Conservation (phyloP, 2,329 filamentous ascomycete genomes). For the Penicillium concentricum region DNA sequence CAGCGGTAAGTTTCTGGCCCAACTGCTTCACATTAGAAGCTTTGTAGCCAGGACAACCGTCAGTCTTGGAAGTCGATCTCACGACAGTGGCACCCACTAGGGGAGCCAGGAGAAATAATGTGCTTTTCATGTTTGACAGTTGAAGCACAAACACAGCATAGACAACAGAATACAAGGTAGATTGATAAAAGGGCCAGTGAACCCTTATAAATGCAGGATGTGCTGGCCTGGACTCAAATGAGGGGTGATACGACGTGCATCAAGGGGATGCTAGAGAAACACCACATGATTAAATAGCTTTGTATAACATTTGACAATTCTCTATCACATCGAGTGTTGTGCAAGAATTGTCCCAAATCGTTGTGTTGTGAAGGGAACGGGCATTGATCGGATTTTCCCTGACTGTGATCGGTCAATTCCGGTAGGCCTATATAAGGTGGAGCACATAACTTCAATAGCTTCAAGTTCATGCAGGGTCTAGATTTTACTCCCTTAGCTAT, state of each 20-base stretch:
- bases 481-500: background rate
- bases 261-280: background rate
- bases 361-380: background rate
- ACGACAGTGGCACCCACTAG: conserved; percentile 31
- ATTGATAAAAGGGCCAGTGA: background rate
- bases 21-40: conserved; percentile 36
- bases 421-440: background rate
- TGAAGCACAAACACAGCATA: background rate
- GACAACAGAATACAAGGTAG: background rate
- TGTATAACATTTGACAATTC: background rate
- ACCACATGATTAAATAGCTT: background rate
- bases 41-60: conserved; percentile 40
- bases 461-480: background rate
- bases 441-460: background rate
- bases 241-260: background rate
- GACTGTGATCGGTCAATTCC: background rate
- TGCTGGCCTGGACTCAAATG: background rate
- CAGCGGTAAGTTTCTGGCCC: conserved; percentile 60
- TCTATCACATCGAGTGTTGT: background rate
- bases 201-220: conserved; percentile 2
- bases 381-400: background rate
- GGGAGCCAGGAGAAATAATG: conserved; percentile 27
- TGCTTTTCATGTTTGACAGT: conserved; percentile 24
- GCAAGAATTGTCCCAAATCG: background rate
- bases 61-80: conserved; percentile 10